Conservation (phyloP, 2,329 filamentous ascomycete genomes). For the Aspergillus proliferans region DNA sequence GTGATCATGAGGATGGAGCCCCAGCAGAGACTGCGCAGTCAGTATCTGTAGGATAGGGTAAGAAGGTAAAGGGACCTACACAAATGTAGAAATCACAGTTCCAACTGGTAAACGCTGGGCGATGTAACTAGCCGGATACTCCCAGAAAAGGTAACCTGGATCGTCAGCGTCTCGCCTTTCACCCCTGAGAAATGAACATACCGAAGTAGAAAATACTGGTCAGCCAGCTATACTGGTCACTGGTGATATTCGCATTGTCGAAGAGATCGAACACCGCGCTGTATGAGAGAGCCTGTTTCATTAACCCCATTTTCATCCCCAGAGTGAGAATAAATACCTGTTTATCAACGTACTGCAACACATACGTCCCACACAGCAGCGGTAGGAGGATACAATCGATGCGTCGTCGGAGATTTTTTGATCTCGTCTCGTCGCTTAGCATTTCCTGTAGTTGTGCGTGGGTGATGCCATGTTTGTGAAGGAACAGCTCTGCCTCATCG, state of each 20-base stretch:
- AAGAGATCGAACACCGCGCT: constrained; percentile 53
- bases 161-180: not conserved
- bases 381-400: constrained; percentile 49
- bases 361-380: constrained; percentile 36
- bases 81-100: constrained; percentile 11
- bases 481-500: constrained; percentile 46
- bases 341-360: constrained; percentile 53
- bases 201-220: constrained; percentile 52
- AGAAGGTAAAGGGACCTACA: not conserved
- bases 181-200: not conserved
- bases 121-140: constrained; percentile 37
- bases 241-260: constrained; percentile 41
- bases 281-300: constrained; percentile 45
- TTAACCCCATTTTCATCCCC: not conserved
- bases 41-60: not conserved
- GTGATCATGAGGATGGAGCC: constrained; percentile 41
- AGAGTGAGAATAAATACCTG: constrained; percentile 1
- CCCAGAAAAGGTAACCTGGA: constrained; percentile 33
- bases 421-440: constrained; percentile 36
- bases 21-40: constrained; percentile 30
- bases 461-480: constrained; percentile 44
- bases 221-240: constrained; percentile 47
- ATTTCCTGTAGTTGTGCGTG: constrained; percentile 39
- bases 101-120: constrained; percentile 22
- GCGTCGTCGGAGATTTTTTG: constrained; percentile 33